Percentiles rank a stretch among this genome's conserved stretches.
phyloP scores from a whole-genome alignment of 345 rosid species.

The Salix purpurea region DNA sequence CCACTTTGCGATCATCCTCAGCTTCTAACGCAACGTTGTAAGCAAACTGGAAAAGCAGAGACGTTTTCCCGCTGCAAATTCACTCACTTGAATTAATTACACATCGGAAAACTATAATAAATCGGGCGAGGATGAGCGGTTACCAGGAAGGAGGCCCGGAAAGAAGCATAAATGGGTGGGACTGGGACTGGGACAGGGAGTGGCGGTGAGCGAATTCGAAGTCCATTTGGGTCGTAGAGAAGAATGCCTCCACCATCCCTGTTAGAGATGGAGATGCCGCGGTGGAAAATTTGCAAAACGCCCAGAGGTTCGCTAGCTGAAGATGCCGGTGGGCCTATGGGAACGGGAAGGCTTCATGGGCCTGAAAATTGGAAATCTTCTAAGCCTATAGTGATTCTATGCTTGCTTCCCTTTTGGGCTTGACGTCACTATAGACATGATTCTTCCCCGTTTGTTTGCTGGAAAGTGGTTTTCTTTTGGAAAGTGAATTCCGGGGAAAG shows the following conservation, averaged over 20 bases:
- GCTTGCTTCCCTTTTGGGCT: not conserved
- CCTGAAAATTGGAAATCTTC: not conserved
- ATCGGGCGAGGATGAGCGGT: not conserved
- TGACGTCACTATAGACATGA: not conserved
- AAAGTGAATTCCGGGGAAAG: too few species aligned
- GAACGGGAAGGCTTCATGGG: not conserved
- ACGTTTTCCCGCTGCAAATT: slow-evolving; percentile 73
- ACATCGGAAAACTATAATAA: not conserved
- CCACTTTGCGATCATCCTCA: slow-evolving; percentile 31
- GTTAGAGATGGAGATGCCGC: not conserved
- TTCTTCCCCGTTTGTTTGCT: not conserved
- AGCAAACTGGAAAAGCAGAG: slow-evolving; percentile 77
- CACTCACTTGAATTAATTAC: not conserved
- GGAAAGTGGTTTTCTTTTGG: too few species aligned
- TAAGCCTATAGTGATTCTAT: not conserved
- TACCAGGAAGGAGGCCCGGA: slow-evolving; percentile 64
- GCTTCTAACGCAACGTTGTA: slow-evolving; percentile 39
- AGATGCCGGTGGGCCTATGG: not conserved
- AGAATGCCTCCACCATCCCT: slow-evolving; percentile 20
- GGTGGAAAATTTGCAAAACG: not conserved
- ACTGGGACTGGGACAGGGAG: not conserved
- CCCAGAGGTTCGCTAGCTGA: not conserved
- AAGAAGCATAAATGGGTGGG: slow-evolving; percentile 43
- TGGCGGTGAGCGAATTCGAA: not conserved
- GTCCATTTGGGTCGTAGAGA: slow-evolving; percentile 4